phyloP scores from a whole-genome alignment of 2,329 filamentous ascomycete species.

The Tolypocladium tundrense region DNA sequence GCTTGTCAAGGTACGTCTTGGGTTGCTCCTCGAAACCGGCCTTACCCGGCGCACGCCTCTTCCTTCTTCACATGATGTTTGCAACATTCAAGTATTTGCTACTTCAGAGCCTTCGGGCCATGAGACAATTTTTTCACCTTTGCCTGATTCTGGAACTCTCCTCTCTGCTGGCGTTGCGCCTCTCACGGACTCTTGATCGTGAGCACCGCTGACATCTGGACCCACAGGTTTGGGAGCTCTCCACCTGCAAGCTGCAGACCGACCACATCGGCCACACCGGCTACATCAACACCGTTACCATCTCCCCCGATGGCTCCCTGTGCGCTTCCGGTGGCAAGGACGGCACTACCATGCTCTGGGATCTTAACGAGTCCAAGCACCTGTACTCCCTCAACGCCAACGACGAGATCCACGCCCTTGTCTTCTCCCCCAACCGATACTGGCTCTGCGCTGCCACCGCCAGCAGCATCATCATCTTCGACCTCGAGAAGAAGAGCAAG shows the following conservation, averaged over 20 bases:
- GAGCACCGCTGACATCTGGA: constrained; percentile 4
- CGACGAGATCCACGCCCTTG: constrained; percentile 99
- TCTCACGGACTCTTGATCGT: neutral
- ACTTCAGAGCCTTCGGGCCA: constrained; percentile 98
- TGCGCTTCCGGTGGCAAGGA: constrained; percentile 99
- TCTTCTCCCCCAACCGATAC: constrained; percentile 99
- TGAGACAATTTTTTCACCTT: constrained; percentile 95
- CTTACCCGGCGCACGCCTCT: neutral
- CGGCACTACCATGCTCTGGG: constrained; percentile 99
- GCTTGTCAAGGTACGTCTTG: constrained; percentile 88
- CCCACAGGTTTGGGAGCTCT: constrained; percentile 92
- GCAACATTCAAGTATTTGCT: constrained; percentile 97
- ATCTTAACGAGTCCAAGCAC: constrained; percentile 99
- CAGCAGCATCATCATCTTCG: constrained; percentile 99
- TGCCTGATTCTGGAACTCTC: constrained; percentile 54
- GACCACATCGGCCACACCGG: constrained; percentile 99
- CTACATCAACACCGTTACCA: constrained; percentile 99
- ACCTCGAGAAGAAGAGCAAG: constrained; percentile 99
- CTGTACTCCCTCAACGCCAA: constrained; percentile 99
- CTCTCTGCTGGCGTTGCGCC: constrained; percentile 1
- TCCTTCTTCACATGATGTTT: constrained; percentile 65
- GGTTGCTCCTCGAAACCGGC: neutral
- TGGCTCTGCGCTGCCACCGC: constrained; percentile 98
- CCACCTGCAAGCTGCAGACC: constrained; percentile 98
- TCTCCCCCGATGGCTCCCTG: constrained; percentile 97